phyloP scores from a whole-genome alignment of 352 stramenopile species.

The Phytopythium montanum region DNA sequence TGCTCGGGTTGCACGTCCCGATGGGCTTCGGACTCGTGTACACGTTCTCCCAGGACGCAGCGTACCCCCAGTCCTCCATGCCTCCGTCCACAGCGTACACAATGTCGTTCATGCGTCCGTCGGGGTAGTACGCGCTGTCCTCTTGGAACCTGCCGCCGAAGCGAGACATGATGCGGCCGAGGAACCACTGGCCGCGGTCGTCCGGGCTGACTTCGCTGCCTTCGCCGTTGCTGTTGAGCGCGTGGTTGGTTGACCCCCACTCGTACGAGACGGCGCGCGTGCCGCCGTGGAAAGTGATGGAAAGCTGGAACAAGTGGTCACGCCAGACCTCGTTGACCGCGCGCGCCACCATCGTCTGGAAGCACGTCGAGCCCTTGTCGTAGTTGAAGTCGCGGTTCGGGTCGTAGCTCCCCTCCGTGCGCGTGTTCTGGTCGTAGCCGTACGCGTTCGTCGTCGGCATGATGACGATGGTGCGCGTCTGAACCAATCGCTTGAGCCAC shows the following conservation, averaged over 20 bases:
- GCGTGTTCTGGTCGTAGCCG: slow-evolving; percentile 82
- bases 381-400: slow-evolving; percentile 98
- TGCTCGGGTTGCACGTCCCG: slow-evolving; percentile 74
- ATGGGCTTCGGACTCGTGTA: slow-evolving; percentile 44
- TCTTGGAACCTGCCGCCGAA: slow-evolving; percentile 70
- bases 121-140: slow-evolving; percentile 51
- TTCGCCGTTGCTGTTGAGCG: slow-evolving; percentile 23
- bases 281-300: slow-evolving; percentile 96
- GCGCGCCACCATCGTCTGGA: slow-evolving; percentile 92
- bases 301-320: slow-evolving; percentile 94
- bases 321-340: slow-evolving; percentile 95
- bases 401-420: slow-evolving; percentile 85
- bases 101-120: slow-evolving; percentile 90
- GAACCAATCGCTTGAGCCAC: slow-evolving; percentile 73
- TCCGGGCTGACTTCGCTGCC: slow-evolving; percentile 52
- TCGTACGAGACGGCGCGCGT: slow-evolving; percentile 95
- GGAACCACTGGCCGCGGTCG: slow-evolving; percentile 43
- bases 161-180: slow-evolving; percentile 51
- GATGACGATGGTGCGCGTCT: slow-evolving; percentile 70
- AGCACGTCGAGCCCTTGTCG: slow-evolving; percentile 80
- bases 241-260: slow-evolving; percentile 91
- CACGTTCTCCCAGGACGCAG: slow-evolving; percentile 73
- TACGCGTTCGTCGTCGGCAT: slow-evolving; percentile 92
- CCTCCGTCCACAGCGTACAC: slow-evolving; percentile 94
- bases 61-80: slow-evolving; percentile 97